Evolutionary conservation across 2,329 filamentous ascomycete genomes (phyloP), one percentile per base, ranked within the genome.

Genomic region (Pseudogymnoascus sp.): DNA sequence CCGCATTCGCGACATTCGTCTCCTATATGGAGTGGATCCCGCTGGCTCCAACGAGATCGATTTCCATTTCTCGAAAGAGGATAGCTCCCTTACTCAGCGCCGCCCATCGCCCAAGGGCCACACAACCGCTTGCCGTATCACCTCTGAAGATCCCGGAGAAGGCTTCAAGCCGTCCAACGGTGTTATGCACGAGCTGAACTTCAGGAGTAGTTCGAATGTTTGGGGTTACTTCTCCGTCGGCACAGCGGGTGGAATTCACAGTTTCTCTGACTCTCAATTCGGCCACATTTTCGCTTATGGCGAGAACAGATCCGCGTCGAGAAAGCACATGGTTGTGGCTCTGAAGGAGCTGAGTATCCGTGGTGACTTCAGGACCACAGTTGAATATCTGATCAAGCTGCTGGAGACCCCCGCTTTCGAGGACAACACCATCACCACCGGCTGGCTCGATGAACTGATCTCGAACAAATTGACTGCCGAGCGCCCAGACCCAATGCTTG

Each of bases 191-290:
- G 95, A 99, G 74, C 82, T 99, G 73, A 99, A 99, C 83, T 99
- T 99, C 86, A 86, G 95, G 74, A 96, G 90, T 81, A 96, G 92
- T 76, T 97, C 95, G 67, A 99, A 99, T 71, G 95, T 97, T 64
- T 99, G 95, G 95, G 95, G 95, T 83, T 99, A 99, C 79, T 99
- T 99, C 86, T 99, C 95, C 62, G 95, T 99, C 76, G 91, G 93
- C 80, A 95, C 93, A 8, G 88, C 92, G 63, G 93, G 93, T 80
- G 93, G 93, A 77, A 99, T 99, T 69, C 95, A 99, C 85, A 97
- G 91, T 77, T 99, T 96, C 83, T 97, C 95, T 6, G 95, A 99
- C 80, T 96, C 90, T 73, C 95, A 99, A 75, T 99, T 99, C 71
- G 95, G 95, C 78, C 95, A 99, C 79, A 99, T 99, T 71, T 99